Evolutionary conservation across 2,329 filamentous ascomycete genomes (phyloP), one percentile per base, ranked within the genome.

Genomic region (Cladosporium austrohemisphaericum): DNA sequence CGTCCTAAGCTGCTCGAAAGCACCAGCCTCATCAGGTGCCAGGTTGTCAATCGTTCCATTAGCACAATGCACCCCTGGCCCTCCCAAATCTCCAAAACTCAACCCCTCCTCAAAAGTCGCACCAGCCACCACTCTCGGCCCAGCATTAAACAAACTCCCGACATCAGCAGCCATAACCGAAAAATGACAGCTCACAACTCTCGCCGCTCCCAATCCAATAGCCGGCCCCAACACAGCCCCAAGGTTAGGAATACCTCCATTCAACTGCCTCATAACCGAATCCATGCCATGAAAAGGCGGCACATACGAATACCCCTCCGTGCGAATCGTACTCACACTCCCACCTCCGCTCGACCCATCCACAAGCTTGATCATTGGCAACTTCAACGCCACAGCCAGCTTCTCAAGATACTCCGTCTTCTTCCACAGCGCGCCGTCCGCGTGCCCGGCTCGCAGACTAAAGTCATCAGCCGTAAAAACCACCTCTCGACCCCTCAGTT

Each of bases 11-110:
- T 85, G 81, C 56, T 78, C 74, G 52, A 83, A 84, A 53, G 79
- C 82, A 31, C 76, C 79, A n/a, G 70, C 69, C 60, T 85, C 81
- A 52, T 80, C 75, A 3, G 72, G 69, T 0, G 81, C 81, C 2
- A 83, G 68, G 46, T 84, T 85, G 52, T 85, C 81, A 41, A 84
- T 83, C 0, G 81, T 85, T 0, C 81, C 81, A 51, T 85, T 85
- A 1, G 77, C 78, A 56, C 79, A 83, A 58, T 85, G 81, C 63
- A 84, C 76, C 16, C 66, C 67, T 0, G 81, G 79, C 0, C 81
- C 81, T 3, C 81, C 81, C 0, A 84, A 68, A 54, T 83, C 79
- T 10, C 73, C 73, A 40, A 82, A 76, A 3, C 70, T 75, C 2
- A 84, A 63, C 0, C 75, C 80, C 66, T 84, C 81, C 60, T 84